A percentile compares a stretch with the other conserved stretches of the same genome.
phyloP scores from a whole-genome alignment of 1,284 basidiomycete species.

The Mycosarcoma maydis region DNA sequence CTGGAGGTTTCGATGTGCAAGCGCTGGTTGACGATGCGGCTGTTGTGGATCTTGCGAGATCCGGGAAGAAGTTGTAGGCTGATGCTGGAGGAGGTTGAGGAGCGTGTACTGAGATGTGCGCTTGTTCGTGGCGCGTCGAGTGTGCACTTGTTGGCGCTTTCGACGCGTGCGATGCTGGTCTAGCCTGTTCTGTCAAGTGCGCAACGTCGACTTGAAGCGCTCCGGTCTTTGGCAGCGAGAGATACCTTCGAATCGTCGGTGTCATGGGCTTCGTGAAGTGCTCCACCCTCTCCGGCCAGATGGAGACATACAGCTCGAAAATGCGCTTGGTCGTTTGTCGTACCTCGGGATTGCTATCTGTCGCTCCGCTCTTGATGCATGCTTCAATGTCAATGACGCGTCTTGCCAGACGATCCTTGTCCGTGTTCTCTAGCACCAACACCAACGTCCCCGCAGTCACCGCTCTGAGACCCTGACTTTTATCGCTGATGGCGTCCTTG shows the following conservation, averaged over 20 bases:
- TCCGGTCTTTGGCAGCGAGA: slow-evolving; percentile 63
- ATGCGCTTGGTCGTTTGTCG: slow-evolving; percentile 68
- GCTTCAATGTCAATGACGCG: slow-evolving; percentile 67
- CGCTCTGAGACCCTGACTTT: slow-evolving; percentile 51
- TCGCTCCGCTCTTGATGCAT: slow-evolving; percentile 68
- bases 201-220: slow-evolving; percentile 28
- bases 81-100: slow-evolving; percentile 3
- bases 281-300: slow-evolving; percentile 69
- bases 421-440: slow-evolving; percentile 62
- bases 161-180: background rate
- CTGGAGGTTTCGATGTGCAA: background rate
- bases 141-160: background rate
- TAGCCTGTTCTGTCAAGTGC: background rate
- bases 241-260: slow-evolving; percentile 69
- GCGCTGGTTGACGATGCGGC: background rate
- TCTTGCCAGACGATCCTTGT: slow-evolving; percentile 59
- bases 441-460: slow-evolving; percentile 39
- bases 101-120: background rate
- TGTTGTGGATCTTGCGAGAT: slow-evolving; percentile 11
- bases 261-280: slow-evolving; percentile 69
- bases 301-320: slow-evolving; percentile 67
- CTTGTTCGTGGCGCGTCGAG: slow-evolving; percentile 5
- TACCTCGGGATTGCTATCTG: slow-evolving; percentile 70
- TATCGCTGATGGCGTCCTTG: slow-evolving; percentile 67
- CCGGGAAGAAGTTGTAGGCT: slow-evolving; percentile 33